Conservation (phyloP, 169 alveolate genomes). For the Amoebophrya sp. region DNA sequence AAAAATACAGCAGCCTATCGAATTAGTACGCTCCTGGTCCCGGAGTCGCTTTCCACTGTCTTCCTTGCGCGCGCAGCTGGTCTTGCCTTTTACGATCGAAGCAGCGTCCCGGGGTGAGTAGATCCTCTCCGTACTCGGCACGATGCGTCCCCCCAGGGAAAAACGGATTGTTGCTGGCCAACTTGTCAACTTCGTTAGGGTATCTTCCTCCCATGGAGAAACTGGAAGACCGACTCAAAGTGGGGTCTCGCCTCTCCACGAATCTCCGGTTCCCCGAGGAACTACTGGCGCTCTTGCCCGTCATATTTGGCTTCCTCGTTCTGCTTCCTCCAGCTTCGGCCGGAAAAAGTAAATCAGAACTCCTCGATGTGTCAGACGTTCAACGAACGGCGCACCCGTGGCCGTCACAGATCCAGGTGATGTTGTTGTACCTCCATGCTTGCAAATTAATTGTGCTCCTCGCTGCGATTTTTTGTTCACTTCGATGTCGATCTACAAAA, state of each 20-base stretch:
- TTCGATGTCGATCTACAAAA: too few relatives aligned
- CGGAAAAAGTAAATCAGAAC: too few relatives aligned
- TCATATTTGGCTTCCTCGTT: too few relatives aligned
- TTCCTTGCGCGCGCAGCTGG: not conserved
- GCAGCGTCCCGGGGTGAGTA: not conserved
- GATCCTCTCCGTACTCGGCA: not conserved
- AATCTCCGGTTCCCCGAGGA: not conserved
- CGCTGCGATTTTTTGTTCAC: too few relatives aligned
- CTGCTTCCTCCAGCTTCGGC: too few relatives aligned
- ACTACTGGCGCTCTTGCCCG: not conserved
- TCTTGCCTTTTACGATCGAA: not conserved
- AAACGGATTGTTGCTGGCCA: not conserved
- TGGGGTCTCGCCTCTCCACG: not conserved
- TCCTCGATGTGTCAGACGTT: too few relatives aligned
- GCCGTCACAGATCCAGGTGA: too few relatives aligned
- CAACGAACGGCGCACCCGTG: too few relatives aligned
- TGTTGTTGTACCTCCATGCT: too few relatives aligned
- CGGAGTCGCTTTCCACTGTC: not conserved
- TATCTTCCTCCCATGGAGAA: not conserved
- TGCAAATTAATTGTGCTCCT: too few relatives aligned
- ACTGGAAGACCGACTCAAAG: not conserved
- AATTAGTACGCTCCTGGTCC: constrained; percentile 7
- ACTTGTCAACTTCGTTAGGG: not conserved
- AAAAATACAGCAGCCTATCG: too few relatives aligned
- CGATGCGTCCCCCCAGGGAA: not conserved